Conservation (phyloP, 176 grass and related monocot species). For the Triticum dicoccoides region DNA sequence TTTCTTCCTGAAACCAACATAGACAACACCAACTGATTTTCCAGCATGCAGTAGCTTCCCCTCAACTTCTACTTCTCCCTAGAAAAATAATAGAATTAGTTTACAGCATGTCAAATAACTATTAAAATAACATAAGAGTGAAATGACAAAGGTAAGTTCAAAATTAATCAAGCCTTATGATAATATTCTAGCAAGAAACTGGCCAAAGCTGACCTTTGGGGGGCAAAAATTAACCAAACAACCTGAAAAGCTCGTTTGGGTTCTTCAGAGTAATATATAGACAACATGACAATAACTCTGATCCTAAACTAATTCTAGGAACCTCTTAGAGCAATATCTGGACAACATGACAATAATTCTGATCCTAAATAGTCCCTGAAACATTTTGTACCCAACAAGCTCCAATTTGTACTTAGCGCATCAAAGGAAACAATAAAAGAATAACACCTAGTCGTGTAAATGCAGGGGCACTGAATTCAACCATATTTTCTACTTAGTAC, state of each 20-base stretch:
- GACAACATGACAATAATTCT: background rate
- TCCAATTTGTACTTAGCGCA: background rate
- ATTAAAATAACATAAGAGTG: background rate
- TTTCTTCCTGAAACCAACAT: too few relatives aligned
- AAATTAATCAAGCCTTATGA: slow-evolving; percentile 1
- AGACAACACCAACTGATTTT: slow-evolving; percentile 11
- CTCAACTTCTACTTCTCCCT: slow-evolving; percentile 61
- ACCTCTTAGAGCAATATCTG: too few relatives aligned
- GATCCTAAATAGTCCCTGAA: background rate
- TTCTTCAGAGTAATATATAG: slow-evolving; percentile 8
- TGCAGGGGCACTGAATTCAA: background rate
- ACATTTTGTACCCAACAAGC: background rate
- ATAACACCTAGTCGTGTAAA: background rate
- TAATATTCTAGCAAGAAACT: background rate
- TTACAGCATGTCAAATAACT: background rate
- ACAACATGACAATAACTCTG: too few relatives aligned
- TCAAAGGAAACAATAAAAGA: slow-evolving; percentile 4
- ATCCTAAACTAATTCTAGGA: too few relatives aligned
- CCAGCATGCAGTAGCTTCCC: slow-evolving; percentile 44
- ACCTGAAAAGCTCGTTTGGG: background rate
- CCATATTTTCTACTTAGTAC: too few relatives aligned
- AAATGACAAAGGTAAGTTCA: background rate
- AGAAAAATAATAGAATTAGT: slow-evolving; percentile 18
- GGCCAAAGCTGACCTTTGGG: background rate
- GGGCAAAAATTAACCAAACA: background rate